Evolutionary conservation across 2,329 filamentous ascomycete genomes (phyloP).

Genomic region (Pezicula neosporulosa): DNA sequence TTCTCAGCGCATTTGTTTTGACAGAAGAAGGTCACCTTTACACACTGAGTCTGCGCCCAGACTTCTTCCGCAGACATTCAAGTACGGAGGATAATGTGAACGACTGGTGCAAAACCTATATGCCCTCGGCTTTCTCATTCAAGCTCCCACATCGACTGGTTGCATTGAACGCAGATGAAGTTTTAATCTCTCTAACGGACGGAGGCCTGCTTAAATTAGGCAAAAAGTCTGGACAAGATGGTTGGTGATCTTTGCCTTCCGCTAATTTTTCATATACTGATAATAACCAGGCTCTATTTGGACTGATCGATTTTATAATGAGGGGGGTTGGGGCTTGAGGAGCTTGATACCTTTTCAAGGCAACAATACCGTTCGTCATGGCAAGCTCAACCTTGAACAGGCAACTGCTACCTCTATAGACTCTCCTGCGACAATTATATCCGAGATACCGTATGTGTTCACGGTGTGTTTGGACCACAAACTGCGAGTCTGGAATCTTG

Average conservation of each 20-base stretch:
- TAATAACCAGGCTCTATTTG: slow-evolving; percentile 39
- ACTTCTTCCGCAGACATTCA: slow-evolving; percentile 71
- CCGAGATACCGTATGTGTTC: slow-evolving; percentile 57
- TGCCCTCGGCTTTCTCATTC: slow-evolving; percentile 71
- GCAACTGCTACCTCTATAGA: slow-evolving; percentile 64
- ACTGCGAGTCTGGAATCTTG: slow-evolving; percentile 83
- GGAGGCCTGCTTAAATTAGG: slow-evolving; percentile 72
- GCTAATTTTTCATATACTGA: slow-evolving; percentile 6
- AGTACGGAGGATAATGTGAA: slow-evolving; percentile 70
- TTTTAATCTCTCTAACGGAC: slow-evolving; percentile 79
- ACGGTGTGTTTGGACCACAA: slow-evolving; percentile 88
- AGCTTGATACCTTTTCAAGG: slow-evolving; percentile 65
- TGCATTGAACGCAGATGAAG: slow-evolving; percentile 67
- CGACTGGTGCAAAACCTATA: slow-evolving; percentile 72
- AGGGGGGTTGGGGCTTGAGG: slow-evolving; percentile 68
- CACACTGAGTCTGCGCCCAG: slow-evolving; percentile 77
- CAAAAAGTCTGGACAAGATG: slow-evolving; percentile 50
- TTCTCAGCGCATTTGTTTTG: slow-evolving; percentile 74
- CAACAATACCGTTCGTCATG: slow-evolving; percentile 60
- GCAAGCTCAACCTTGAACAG: slow-evolving; percentile 62
- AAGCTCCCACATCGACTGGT: slow-evolving; percentile 78
- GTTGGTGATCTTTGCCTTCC: slow-evolving; percentile 25
- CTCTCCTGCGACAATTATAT: slow-evolving; percentile 41
- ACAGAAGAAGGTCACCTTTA: slow-evolving; percentile 78
- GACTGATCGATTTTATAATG: slow-evolving; percentile 71